Evolutionary conservation across 768 basidiomycete species (phyloP).

Genomic region (Fomitopsis serialis): DNA sequence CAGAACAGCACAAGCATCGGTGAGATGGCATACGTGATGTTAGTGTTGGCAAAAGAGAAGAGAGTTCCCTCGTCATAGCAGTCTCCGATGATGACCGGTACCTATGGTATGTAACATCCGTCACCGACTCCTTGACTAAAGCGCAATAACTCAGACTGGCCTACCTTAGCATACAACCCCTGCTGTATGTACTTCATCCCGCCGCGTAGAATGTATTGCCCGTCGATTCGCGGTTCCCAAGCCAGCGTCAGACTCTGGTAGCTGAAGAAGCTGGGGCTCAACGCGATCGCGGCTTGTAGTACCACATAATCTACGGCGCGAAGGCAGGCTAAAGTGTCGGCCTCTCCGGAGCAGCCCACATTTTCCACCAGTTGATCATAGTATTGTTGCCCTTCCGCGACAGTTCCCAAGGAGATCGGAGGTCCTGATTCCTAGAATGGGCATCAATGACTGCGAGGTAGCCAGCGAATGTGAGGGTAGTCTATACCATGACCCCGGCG

Average conservation of each 20-base stretch:
- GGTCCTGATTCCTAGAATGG: slow-evolving; percentile 1
- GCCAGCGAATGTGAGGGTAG: not conserved
- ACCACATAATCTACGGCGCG: slow-evolving; percentile 28
- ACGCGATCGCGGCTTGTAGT: slow-evolving; percentile 28
- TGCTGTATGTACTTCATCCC: not conserved
- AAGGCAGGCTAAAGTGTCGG: slow-evolving; percentile 39
- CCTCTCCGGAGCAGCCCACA: slow-evolving; percentile 29
- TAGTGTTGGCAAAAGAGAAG: not conserved
- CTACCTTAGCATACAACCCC: not conserved
- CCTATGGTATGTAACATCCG: not conserved
- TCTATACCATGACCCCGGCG: slow-evolving; percentile 32
- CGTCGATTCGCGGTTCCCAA: slow-evolving; percentile 1
- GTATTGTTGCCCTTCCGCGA: slow-evolving; percentile 24
- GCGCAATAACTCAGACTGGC: not conserved
- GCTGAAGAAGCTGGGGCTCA: slow-evolving; percentile 25
- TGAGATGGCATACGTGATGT: not conserved
- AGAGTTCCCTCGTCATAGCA: slow-evolving; percentile 5
- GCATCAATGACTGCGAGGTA: not conserved
- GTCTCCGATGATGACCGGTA: slow-evolving; percentile 2
- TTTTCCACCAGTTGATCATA: slow-evolving; percentile 37
- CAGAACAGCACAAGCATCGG: not conserved
- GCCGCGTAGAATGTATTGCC: not conserved
- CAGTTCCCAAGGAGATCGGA: not conserved
- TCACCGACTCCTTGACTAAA: not conserved
- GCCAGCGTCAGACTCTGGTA: not conserved